These are phyloP conservation scores for Taphrina betulina DNA, from an alignment of 1,139 yeast species.

Conservation along the genomic window DNA sequence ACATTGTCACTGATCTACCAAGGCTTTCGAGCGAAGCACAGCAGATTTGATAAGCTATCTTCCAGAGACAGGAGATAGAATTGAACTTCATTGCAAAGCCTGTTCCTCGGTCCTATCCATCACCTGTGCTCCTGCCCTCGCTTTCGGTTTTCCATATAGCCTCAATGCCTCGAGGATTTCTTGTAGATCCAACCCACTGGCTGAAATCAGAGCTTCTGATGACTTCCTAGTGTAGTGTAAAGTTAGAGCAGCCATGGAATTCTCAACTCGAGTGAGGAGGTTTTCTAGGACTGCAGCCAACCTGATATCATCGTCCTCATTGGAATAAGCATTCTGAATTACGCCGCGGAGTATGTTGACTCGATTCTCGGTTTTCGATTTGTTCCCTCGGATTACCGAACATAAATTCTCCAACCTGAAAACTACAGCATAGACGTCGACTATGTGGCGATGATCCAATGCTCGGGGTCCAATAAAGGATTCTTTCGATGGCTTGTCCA, in stretches of 20 bases:
- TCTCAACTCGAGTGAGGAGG: conserved; percentile 29
- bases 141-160: background rate
- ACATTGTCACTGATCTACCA: too few relatives aligned
- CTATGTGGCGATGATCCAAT: conserved; percentile 21
- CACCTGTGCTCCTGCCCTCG: too few relatives aligned
- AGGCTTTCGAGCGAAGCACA: too few relatives aligned
- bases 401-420: conserved; percentile 29
- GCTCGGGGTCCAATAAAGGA: conserved; percentile 4
- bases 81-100: too few relatives aligned
- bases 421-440: conserved; percentile 19
- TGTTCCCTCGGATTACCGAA: conserved; percentile 25
- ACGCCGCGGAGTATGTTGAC: conserved; percentile 20
- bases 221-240: conserved; percentile 16
- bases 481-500: background rate
- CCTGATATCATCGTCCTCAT: conserved; percentile 26
- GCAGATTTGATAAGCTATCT: too few relatives aligned
- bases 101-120: too few relatives aligned
- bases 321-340: conserved; percentile 17
- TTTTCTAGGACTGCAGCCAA: conserved; percentile 30
- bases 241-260: conserved; percentile 25
- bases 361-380: conserved; percentile 22
- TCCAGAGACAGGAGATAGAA: too few relatives aligned
- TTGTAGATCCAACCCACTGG: background rate
- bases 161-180: conserved; percentile 4
- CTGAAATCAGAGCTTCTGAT: background rate